Evolutionary conservation across 176 grass and related monocot genomes (phyloP).

Genomic region (Pharus latifolius): DNA sequence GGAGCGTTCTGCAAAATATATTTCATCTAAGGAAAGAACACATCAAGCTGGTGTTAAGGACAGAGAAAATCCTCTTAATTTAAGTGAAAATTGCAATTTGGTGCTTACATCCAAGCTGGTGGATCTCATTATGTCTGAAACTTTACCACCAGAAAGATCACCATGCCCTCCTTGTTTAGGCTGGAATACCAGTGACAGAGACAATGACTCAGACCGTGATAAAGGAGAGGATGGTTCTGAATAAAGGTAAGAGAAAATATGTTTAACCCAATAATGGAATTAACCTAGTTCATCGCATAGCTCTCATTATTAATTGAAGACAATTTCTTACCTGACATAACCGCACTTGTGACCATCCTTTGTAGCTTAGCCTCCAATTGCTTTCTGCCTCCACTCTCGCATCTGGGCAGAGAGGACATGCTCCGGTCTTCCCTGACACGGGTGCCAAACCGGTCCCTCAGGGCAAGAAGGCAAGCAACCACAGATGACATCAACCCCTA

Average conservation of each 20-base stretch:
- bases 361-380: slow-evolving; percentile 26
- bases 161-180: slow-evolving; percentile 37
- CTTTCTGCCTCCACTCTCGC: slow-evolving; percentile 28
- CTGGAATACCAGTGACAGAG: slow-evolving; percentile 25
- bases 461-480: slow-evolving; percentile 30
- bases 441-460: slow-evolving; percentile 29
- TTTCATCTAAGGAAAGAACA: neutral
- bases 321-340: slow-evolving; percentile 43
- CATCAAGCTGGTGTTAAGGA: neutral
- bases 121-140: slow-evolving; percentile 72
- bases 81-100: neutral
- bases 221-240: slow-evolving; percentile 34
- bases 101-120: slow-evolving; percentile 55
- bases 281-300: neutral
- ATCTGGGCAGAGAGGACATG: slow-evolving; percentile 11
- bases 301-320: neutral
- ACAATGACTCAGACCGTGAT: slow-evolving; percentile 16
- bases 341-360: slow-evolving; percentile 28
- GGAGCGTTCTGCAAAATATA: slow-evolving; percentile 49
- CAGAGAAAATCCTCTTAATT: neutral
- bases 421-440: neutral
- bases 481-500: slow-evolving; percentile 39
- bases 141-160: slow-evolving; percentile 38
- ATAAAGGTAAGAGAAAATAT: neutral
- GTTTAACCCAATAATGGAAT: neutral